Base-by-base conservation (phyloP, 257 asterid species). In the Solanum ahanhuiri region DNA sequence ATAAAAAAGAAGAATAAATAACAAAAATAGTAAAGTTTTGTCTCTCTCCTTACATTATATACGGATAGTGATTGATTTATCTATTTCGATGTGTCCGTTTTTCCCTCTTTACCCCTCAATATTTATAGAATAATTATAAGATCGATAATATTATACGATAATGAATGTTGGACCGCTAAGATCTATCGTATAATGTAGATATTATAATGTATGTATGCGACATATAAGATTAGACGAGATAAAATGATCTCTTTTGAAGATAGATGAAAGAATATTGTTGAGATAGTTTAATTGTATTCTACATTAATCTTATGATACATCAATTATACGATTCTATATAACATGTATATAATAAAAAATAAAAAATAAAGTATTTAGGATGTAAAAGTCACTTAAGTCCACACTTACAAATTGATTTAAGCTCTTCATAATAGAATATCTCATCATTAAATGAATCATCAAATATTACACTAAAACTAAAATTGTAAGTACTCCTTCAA, bases 51-150 rank as follows among this genome's bases (percentile, higher is more conserved):
- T 48, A 9, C 84, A 15, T 79, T 45, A 15, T 17, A 45, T 28
- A 30, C 67, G 67, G 41, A 48, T 30, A 83, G 72, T 76, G 82
- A 51, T 86, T 43, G 86, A 83, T 79, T 81, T 70, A 33, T 73
- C 34, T 30, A 81, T 18, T 70, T 39, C 35, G 18, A 48, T 85
- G 60, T 71, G 48, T 60, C 89, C 93, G 85, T 43, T 77, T 88
- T 89, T 64, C 90, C 91, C 89, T 90, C 91, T 88, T 85, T 91
- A 88, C 90, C 91, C 30, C 28, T 63, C 14, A n/a, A 63, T 63
- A n/a, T 10, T 20, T 57, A 57, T 57, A 57, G n/a, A 20, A 20
- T 20, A 57, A 18, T 57, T 6, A 20, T 57, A 57, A 9, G 3
- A 63, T 63, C 30, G 1, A 4, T 22, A 60, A 60, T 60, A 60